Base-by-base conservation (phyloP, 352 stramenopile genomes). In the Elongisporangium anandrum region DNA sequence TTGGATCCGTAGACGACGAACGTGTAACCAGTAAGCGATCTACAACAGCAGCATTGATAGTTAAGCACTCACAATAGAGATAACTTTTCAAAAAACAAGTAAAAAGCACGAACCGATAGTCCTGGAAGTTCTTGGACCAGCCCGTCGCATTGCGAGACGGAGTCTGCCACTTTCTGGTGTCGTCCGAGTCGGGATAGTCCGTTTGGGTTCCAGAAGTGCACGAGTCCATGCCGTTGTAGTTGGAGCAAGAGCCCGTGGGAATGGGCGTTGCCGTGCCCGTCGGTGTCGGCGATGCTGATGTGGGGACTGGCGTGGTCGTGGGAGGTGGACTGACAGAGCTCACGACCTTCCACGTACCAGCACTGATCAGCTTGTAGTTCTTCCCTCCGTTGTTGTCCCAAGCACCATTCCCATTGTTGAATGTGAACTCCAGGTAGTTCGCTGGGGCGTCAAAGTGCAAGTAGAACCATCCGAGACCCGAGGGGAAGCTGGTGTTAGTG, bases 91-190 rank as follows among this genome's bases (percentile, higher is more conserved):
- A n/a, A n/a, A n/a, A n/a, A n/a, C n/a, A n/a, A 45, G 8, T 15
- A 39, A 13, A 7, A 38, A 22, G 22, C 10, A 20, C 19, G 24
- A 45, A 73, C 16, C 65, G 56, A 60, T 79, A 82, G 66, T 85
- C 75, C 47, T 85, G 75, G 64, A 73, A 80, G 19, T 70, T 52
- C 2, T 52, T 17, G 5, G 53, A 60, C 68, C 66, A 85, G 2
- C 45, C 61, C 3, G 58, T 59, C 2, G 67, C 29, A 49, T 85
- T 77, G 47, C 70, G 70, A 17, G 75, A 57, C n/a, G 70, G 70
- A 9, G 75, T 85, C 60, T 85, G 75, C 73, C 73, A 85, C 50
- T 69, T 73, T 34, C 70, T 60, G 2, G 56, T 45, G 10, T 85
- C 73, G 15, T 77, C 60, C 3, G 64, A 54, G 4, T 60, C 23